These are phyloP conservation scores for Taiwanofungus camphoratus DNA, from an alignment of 1,284 basidiomycete genomes.

Conservation along the genomic window DNA sequence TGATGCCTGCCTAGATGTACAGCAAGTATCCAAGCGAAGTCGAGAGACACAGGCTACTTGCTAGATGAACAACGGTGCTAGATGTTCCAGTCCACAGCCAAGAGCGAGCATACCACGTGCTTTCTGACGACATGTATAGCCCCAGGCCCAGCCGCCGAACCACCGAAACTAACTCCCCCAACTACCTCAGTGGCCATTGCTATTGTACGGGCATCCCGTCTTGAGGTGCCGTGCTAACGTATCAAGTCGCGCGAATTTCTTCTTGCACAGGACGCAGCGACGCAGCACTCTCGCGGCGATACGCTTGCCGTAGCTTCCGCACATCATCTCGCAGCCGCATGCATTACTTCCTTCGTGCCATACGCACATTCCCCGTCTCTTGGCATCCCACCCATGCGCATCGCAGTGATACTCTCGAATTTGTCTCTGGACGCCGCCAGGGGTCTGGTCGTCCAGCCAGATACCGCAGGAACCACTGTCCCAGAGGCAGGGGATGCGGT, in stretches of 20 bases:
- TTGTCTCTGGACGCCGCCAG: background rate
- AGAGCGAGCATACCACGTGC: background rate
- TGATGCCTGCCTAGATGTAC: no score
- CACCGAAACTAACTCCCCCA: no score
- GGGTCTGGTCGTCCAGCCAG: background rate
- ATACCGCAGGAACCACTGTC: no score
- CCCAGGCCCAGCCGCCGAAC: no score
- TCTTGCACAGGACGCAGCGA: background rate
- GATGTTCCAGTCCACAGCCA: background rate
- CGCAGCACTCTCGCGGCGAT: background rate
- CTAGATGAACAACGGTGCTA: background rate
- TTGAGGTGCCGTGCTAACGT: background rate
- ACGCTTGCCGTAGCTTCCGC: background rate
- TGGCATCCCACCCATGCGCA: no score
- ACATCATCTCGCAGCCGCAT: background rate
- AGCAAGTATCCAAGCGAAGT: background rate
- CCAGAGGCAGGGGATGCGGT: no score
- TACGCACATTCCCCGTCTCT: background rate
- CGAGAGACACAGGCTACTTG: background rate
- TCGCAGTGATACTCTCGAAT: background rate
- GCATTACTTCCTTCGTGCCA: background rate
- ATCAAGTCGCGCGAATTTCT: background rate
- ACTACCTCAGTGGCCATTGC: no score
- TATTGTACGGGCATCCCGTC: background rate
- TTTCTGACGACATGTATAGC: background rate